Percentiles rank a stretch among this genome's conserved stretches.
These are phyloP conservation scores for Grigorovia transvaalensis DNA, from an alignment of 805 yeast genomes.

Conservation along the genomic window DNA sequence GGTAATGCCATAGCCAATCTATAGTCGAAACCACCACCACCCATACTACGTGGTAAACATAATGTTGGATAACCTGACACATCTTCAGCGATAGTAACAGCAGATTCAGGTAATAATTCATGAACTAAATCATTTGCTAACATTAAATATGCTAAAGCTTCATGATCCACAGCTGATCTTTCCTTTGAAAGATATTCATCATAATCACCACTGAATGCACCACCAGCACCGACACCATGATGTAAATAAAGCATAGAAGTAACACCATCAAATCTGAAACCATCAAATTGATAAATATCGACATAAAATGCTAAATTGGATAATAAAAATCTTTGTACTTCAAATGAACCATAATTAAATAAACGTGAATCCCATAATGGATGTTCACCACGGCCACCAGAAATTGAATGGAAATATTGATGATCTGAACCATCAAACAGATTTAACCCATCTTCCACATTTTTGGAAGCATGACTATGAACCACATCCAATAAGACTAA, in stretches of 20 bases:
- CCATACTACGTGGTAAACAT: constrained; percentile 59
- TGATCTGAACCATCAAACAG: constrained; percentile 91
- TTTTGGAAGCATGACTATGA: constrained; percentile 92
- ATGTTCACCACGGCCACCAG: constrained; percentile 79
- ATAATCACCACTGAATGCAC: constrained; percentile 84
- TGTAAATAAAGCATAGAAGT: constrained; percentile 86
- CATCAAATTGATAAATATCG: constrained; percentile 81
- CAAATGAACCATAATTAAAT: constrained; percentile 85
- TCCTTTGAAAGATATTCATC: constrained; percentile 71
- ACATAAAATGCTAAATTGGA: constrained; percentile 76
- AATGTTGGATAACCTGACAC: constrained; percentile 96
- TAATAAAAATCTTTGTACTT: constrained; percentile 76
- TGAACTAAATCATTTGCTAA: constrained; percentile 74
- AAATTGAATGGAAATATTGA: constrained; percentile 73
- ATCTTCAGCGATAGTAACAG: constrained; percentile 86
- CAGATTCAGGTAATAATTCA: constrained; percentile 40
- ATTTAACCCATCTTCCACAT: constrained; percentile 87
- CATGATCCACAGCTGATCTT: constrained; percentile 68
- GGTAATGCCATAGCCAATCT: constrained; percentile 95
- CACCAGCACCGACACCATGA: constrained; percentile 80
- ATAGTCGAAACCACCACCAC: constrained; percentile 93
- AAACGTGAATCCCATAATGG: constrained; percentile 94
- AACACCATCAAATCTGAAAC: constrained; percentile 94
- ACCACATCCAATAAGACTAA: constrained; percentile 84
- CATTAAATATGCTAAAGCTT: constrained; percentile 79